These are phyloP conservation scores for Curvularia hawaiiensis DNA, from an alignment of 2,329 filamentous ascomycete species.

Conservation along the genomic window DNA sequence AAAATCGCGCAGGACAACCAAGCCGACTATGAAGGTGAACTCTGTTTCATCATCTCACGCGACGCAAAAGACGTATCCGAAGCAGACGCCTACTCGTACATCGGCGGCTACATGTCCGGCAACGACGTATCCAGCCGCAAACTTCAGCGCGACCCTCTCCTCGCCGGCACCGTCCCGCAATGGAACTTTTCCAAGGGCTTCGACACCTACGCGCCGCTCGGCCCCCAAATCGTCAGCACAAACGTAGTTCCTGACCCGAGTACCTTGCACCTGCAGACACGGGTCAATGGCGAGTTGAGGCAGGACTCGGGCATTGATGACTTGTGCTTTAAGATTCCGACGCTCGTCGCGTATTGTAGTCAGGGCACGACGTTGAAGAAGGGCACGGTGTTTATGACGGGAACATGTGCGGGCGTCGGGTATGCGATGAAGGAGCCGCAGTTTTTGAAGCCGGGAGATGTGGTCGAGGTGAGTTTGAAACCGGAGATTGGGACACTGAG, in stretches of 20 bases:
- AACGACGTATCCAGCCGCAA: conserved; percentile 63
- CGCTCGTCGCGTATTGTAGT: conserved; percentile 54
- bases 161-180: conserved; percentile 60
- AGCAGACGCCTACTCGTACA: conserved; percentile 54
- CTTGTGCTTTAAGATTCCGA: conserved; percentile 53
- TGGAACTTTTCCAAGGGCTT: conserved; percentile 64
- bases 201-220: conserved; percentile 61
- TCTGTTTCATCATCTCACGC: conserved; percentile 58
- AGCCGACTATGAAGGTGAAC: conserved; percentile 50
- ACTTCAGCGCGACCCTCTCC: conserved; percentile 55
- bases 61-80: conserved; percentile 57
- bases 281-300: conserved; percentile 55
- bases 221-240: conserved; percentile 55
- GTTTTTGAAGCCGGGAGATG: conserved; percentile 43
- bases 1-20: conserved; percentile 56
- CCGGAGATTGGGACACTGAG: conserved; percentile 40
- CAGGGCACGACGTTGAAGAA: conserved; percentile 53
- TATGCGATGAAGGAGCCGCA: conserved; percentile 50
- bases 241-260: conserved; percentile 52
- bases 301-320: conserved; percentile 58
- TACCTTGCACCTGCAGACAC: conserved; percentile 52
- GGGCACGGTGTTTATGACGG: conserved; percentile 58
- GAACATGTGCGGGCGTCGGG: conserved; percentile 48
- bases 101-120: conserved; percentile 60
- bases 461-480: conserved; percentile 41